These are phyloP conservation scores for Ogataea naganishii DNA, from an alignment of 805 yeast species.

Conservation along the genomic window DNA sequence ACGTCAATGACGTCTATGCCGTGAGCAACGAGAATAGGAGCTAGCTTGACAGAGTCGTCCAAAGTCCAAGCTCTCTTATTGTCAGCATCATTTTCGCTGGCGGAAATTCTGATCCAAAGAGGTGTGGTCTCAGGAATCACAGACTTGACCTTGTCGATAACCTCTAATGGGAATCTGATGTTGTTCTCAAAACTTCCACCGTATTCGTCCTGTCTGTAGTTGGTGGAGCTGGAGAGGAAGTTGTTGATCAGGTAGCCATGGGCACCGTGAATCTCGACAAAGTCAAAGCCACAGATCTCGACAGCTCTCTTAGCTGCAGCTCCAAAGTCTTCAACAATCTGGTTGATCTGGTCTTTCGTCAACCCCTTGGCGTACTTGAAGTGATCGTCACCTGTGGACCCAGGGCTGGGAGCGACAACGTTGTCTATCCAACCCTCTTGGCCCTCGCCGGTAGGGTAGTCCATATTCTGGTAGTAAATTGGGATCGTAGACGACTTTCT, in stretches of 20 bases:
- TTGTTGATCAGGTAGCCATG: conserved; percentile 49
- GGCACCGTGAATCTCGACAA: conserved; percentile 59
- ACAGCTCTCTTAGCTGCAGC: conserved; percentile 41
- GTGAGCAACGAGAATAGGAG: conserved; percentile 26
- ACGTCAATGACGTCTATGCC: conserved; percentile 47
- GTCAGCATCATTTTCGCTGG: conserved; percentile 30
- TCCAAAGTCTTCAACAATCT: conserved; percentile 32
- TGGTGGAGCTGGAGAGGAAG: conserved; percentile 37
- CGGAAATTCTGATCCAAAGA: conserved; percentile 39
- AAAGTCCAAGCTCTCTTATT: conserved; percentile 32
- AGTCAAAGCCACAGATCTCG: conserved; percentile 46
- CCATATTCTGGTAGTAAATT: conserved; percentile 13
- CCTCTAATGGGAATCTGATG: conserved; percentile 37
- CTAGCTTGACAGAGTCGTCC: conserved; percentile 34
- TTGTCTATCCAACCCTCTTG: conserved; percentile 36
- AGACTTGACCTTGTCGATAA: conserved; percentile 32
- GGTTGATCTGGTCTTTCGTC: conserved; percentile 30
- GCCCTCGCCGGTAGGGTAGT: conserved; percentile 20
- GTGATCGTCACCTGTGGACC: conserved; percentile 15
- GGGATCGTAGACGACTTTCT: conserved; percentile 27
- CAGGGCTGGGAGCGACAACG: conserved; percentile 37
- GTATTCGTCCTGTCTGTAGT: conserved; percentile 51
- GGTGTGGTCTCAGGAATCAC: conserved; percentile 30
- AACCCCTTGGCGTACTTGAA: conserved; percentile 30
- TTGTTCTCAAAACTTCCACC: conserved; percentile 60